Evolutionary conservation across 2,329 filamentous ascomycete species (phyloP), one percentile per base, ranked within the genome.

Genomic region (Pestalotiopsis sp.): DNA sequence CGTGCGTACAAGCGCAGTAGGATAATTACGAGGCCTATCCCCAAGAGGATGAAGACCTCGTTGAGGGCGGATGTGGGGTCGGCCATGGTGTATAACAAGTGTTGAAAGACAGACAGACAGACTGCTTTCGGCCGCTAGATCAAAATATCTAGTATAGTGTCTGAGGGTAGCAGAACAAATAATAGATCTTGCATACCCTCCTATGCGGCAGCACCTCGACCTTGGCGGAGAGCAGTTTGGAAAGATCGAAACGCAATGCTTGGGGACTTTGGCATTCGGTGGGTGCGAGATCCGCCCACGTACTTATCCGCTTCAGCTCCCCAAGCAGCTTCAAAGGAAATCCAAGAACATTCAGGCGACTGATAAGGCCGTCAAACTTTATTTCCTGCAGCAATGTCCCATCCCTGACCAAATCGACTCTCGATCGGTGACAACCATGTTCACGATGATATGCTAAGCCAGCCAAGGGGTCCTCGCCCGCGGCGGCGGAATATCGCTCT

Each of bases 21-120:
- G 20, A 65, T 56, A 12, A 65, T 38, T n/a, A 25, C 14, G 4
- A 49, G 23, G 36, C 39, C 62, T n/a, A 56, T 25, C 14, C 62
- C 62, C 23, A 49, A 13, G 39, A 65, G 62, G 38, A 27, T n/a
- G 39, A 49, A 65, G 39, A 65, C 23, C 31, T 65, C 62, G 9
- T 49, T 49, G 62, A 56, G 39, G n/a, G 41, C n/a, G 14, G 38
- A 49, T 11, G 39, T 38, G 23, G 38, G 36, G 62, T 65, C 41
- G 12, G 62, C 61, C 61, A 65, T 65, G 39, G 36, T 45, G 20
- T 59, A 59, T 23, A 17, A 13, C 25, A 23, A 23, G 27, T 52
- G 45, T 52, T n/a, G 45, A 52, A 52, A 17, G 45, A 52, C n/a
- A 52, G 45, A 52, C 14, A 52, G 23, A 23, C 23, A 23, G 23